phyloP scores from a whole-genome alignment of 164 flowering plant species.

The Vitis riparia region DNA sequence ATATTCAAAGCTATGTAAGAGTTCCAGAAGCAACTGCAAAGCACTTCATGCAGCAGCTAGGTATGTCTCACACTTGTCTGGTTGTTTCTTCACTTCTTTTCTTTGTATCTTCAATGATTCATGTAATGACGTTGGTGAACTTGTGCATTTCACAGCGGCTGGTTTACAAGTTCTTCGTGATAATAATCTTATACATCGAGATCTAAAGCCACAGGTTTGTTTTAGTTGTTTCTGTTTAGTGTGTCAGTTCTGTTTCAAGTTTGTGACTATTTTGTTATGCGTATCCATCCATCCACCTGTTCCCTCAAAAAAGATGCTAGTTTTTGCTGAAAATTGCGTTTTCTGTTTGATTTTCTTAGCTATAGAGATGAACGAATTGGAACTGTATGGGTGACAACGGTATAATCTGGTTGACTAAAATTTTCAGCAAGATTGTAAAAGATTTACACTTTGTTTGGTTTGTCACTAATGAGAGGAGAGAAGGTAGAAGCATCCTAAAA shows the following conservation, averaged over 20 bases:
- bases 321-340: not conserved
- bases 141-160: slow-evolving; percentile 52
- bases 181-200: slow-evolving; percentile 89
- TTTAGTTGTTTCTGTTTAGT: not conserved
- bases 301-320: not conserved
- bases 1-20: slow-evolving; percentile 71
- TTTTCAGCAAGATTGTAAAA: not conserved
- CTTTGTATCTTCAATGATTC: not conserved
- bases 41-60: slow-evolving; percentile 92
- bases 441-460: too few species aligned
- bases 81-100: not conserved
- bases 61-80: slow-evolving; percentile 30
- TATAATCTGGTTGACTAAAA: not conserved
- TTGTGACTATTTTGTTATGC: too few species aligned
- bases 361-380: too few species aligned
- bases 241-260: not conserved
- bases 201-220: slow-evolving; percentile 94
- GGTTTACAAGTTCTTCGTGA: slow-evolving; percentile 87
- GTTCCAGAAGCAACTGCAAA: slow-evolving; percentile 85
- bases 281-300: not conserved
- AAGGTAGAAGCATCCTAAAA: too few species aligned
- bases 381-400: not conserved
- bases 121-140: slow-evolving; percentile 5
- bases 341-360: not conserved
- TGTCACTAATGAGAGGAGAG: too few species aligned